A percentile compares a stretch with the other conserved stretches of the same genome.
Evolutionary conservation across 179 eudicot species (phyloP).

Genomic region (Spergularia azorica): DNA sequence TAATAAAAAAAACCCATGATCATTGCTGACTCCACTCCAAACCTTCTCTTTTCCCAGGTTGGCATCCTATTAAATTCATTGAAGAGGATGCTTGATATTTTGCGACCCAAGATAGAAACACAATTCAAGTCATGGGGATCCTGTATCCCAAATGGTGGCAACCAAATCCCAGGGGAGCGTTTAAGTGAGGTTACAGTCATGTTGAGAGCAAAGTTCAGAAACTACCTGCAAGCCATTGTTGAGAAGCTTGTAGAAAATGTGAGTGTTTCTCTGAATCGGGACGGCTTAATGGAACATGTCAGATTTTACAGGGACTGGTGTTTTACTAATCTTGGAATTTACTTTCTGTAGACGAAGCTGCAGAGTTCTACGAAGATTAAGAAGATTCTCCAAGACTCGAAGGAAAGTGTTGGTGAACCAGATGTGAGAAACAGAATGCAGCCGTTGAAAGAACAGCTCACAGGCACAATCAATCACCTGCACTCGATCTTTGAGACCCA

Average conservation of each 20-base stretch:
- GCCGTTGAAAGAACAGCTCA: conserved; percentile 64
- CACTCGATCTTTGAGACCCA: conserved; percentile 58
- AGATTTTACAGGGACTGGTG: not conserved
- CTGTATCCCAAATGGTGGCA: conserved; percentile 62
- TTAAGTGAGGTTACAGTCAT: conserved; percentile 82
- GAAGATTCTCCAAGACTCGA: conserved; percentile 79
- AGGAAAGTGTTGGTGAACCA: conserved; percentile 54
- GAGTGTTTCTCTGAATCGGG: conserved; percentile 27
- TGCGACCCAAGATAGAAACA: conserved; percentile 70
- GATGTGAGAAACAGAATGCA: conserved; percentile 72
- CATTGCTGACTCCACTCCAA: not conserved
- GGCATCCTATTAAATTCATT: conserved; percentile 73
- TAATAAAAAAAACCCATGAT: not conserved
- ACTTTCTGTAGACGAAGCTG: conserved; percentile 49
- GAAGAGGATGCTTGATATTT: conserved; percentile 78
- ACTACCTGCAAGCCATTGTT: conserved; percentile 65
- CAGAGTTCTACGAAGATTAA: conserved; percentile 69
- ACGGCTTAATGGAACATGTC: not conserved
- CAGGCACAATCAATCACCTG: conserved; percentile 58
- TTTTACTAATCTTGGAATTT: not conserved
- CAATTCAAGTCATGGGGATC: conserved; percentile 69
- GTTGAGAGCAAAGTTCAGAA: conserved; percentile 83
- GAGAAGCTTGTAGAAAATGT: conserved; percentile 92
- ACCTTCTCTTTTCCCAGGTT: conserved; percentile 44
- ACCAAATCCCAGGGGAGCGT: conserved; percentile 65